Percentiles rank a stretch among this genome's conserved stretches.
These are phyloP conservation scores for Aquilaria agallochum DNA, from an alignment of 441 rosid genomes.

Conservation along the genomic window DNA sequence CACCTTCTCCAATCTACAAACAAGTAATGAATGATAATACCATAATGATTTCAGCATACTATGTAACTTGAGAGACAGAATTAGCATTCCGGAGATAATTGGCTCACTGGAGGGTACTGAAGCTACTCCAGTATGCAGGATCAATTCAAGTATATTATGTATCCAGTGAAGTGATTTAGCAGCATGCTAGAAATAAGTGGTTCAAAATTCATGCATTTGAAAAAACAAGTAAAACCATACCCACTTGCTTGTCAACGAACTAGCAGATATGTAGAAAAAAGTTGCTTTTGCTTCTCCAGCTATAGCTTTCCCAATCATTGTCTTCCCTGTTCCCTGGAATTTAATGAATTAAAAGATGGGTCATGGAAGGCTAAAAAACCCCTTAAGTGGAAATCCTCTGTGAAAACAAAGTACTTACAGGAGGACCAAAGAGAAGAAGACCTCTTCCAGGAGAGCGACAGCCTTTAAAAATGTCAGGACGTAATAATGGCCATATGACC, in stretches of 20 bases:
- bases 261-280: constrained; percentile 94
- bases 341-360: constrained; percentile 47
- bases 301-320: constrained; percentile 98
- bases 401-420: constrained; percentile 47
- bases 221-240: constrained; percentile 34
- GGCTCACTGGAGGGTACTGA: too few species aligned
- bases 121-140: too few species aligned
- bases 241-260: constrained; percentile 99
- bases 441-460: constrained; percentile 98
- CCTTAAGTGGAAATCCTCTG: constrained; percentile 8
- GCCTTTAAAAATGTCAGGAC: constrained; percentile 93
- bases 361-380: constrained; percentile 10
- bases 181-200: background rate
- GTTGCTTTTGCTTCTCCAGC: constrained; percentile 99
- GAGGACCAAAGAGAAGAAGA: constrained; percentile 98
- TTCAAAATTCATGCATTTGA: constrained; percentile 8
- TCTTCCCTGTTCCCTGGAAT: constrained; percentile 95
- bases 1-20: constrained; percentile 94
- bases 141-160: too few species aligned
- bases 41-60: background rate
- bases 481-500: constrained; percentile 96
- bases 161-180: background rate
- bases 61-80: background rate
- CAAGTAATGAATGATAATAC: constrained; percentile 2
- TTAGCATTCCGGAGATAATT: constrained; percentile 1